phyloP scores from a whole-genome alignment of 2,329 filamentous ascomycete genomes.

The Laburnicola sp. region DNA sequence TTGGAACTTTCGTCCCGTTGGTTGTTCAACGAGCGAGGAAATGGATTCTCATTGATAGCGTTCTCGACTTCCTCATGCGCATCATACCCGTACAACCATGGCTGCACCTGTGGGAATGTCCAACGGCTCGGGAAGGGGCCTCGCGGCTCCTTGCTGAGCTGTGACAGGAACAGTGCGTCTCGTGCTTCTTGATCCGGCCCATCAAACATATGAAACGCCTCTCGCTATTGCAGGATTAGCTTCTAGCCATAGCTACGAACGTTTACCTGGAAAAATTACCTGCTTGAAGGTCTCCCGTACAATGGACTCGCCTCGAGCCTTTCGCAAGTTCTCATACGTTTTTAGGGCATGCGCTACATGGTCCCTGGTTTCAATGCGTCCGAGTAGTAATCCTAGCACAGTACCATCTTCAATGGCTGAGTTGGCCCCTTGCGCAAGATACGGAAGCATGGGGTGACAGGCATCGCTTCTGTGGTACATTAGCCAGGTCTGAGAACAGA shows the following conservation, averaged over 20 bases:
- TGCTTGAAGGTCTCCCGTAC: conserved; percentile 64
- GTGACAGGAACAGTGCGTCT: conserved; percentile 60
- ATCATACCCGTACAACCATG: conserved; percentile 43
- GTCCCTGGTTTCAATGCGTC: conserved; percentile 16
- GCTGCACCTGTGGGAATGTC: conserved; percentile 44
- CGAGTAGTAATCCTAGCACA: conserved; percentile 62
- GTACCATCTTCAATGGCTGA: conserved; percentile 69
- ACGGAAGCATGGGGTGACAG: conserved; percentile 41
- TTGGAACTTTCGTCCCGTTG: no score
- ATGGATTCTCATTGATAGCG: conserved; percentile 6
- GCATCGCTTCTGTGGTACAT: conserved; percentile 28
- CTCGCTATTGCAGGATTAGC: no score
- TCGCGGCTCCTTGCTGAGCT: conserved; percentile 55
- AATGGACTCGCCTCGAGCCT: conserved; percentile 57
- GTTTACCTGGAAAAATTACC: conserved; percentile 12
- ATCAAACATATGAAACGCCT: conserved; percentile 49
- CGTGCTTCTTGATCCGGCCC: conserved; percentile 61
- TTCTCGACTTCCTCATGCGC: conserved; percentile 35
- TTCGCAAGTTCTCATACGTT: conserved; percentile 52
- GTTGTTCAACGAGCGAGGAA: neutral
- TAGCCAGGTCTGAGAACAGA: neutral
- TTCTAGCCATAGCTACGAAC: no score
- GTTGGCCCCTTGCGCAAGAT: conserved; percentile 58
- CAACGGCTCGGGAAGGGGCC: conserved; percentile 64
- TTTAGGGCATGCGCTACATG: conserved; percentile 45